Evolutionary conservation across 2,329 filamentous ascomycete species (phyloP).

Genomic region (Cercospora brassicicola): DNA sequence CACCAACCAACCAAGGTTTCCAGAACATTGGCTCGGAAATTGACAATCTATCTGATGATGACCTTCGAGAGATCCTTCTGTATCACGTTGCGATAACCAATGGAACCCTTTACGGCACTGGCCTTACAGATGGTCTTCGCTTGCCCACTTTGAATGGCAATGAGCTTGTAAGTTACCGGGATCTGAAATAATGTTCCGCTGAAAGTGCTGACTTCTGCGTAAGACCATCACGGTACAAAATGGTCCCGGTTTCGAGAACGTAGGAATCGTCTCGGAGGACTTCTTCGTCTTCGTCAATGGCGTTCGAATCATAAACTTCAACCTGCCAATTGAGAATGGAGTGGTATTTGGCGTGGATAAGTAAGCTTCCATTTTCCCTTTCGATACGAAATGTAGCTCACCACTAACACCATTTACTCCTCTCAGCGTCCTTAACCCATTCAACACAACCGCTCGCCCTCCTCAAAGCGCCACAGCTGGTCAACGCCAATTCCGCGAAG

Average conservation of each 20-base stretch:
- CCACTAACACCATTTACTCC: not conserved
- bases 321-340: not conserved
- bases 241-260: not conserved
- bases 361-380: not conserved
- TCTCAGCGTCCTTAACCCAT: not conserved
- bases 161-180: not conserved
- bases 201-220: not conserved
- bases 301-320: not conserved
- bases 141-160: not conserved
- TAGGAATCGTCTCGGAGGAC: not conserved
- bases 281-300: constrained; percentile 3
- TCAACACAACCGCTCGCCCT: not conserved
- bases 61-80: not conserved
- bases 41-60: not conserved
- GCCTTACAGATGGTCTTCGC: not conserved
- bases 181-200: too few species aligned
- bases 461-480: not conserved
- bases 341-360: not conserved
- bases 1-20: constrained; percentile 19
- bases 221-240: not conserved
- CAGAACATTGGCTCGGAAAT: constrained; percentile 6
- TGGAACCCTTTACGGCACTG: not conserved
- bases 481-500: constrained; percentile 1
- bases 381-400: too few species aligned
- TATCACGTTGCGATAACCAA: constrained; percentile 1